phyloP scores from a whole-genome alignment of 257 asterid species.

The Penstemon barbatus region DNA sequence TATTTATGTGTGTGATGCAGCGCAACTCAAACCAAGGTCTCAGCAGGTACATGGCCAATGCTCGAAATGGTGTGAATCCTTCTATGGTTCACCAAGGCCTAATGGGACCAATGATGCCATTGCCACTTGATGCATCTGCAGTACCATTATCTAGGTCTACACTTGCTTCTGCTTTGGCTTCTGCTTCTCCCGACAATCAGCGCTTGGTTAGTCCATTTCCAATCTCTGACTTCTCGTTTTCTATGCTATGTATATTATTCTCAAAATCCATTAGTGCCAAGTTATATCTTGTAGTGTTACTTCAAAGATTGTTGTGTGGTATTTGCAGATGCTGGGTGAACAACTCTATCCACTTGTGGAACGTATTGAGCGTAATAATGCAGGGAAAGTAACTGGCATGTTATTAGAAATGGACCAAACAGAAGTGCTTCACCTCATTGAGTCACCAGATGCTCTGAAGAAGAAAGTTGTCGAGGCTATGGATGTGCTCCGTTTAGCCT shows the following conservation, averaged over 20 bases:
- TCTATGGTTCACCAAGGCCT: conserved; percentile 44
- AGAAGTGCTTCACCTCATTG: conserved; percentile 85
- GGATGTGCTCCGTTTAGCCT: conserved; percentile 62
- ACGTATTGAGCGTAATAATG: conserved; percentile 48
- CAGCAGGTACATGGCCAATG: conserved; percentile 41
- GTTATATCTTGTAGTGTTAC: background rate
- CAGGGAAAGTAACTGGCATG: conserved; percentile 87
- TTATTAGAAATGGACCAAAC: conserved; percentile 88
- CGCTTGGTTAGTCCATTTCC: conserved; percentile 44
- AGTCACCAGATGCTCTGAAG: conserved; percentile 81
- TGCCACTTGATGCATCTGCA: conserved; percentile 45
- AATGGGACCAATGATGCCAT: conserved; percentile 43
- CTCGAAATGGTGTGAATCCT: conserved; percentile 45
- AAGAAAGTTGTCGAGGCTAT: conserved; percentile 77
- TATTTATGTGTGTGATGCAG: conserved; percentile 34
- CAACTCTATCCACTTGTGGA: conserved; percentile 76
- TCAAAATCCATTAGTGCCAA: background rate
- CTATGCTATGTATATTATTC: too few relatives aligned
- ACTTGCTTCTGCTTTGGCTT: conserved; percentile 80
- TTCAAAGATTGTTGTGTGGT: background rate
- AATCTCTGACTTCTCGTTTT: background rate
- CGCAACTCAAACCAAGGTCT: conserved; percentile 46
- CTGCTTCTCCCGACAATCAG: conserved; percentile 76
- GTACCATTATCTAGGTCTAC: conserved; percentile 48
- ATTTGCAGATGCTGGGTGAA: conserved; percentile 76